Evolutionary conservation across 148 eudicot species (phyloP).

Genomic region (Vaccinium macrocarpon): DNA sequence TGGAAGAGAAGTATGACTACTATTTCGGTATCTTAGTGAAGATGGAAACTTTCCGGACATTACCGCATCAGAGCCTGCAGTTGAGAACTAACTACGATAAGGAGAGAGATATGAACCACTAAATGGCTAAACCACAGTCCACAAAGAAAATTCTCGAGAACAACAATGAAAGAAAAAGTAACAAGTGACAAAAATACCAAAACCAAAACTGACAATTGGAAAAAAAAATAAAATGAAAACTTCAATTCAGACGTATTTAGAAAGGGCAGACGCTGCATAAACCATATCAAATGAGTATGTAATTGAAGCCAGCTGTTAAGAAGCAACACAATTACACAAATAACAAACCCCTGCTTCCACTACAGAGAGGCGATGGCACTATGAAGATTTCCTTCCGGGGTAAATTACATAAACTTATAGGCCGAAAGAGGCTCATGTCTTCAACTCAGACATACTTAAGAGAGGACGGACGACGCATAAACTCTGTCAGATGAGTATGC

Average conservation of each 20-base stretch:
- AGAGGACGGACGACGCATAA: not conserved
- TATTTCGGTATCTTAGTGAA: not conserved
- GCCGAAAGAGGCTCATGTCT: not conserved
- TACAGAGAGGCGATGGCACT: no score
- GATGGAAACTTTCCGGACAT: slow-evolving; percentile 14
- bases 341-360: no score
- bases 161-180: not conserved
- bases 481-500: not conserved
- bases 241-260: not conserved
- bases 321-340: not conserved
- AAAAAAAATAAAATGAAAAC: not conserved
- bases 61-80: slow-evolving; percentile 13
- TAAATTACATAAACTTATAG: no score
- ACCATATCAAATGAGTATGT: not conserved
- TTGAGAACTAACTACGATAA: not conserved
- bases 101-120: not conserved
- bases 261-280: not conserved
- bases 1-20: slow-evolving; percentile 6
- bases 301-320: not conserved
- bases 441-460: not conserved
- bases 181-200: not conserved
- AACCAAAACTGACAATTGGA: not conserved
- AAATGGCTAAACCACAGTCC: not conserved
- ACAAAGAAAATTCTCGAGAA: not conserved
- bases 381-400: no score